These are phyloP conservation scores for Taxawa tesnikishii DNA, from an alignment of 2,329 filamentous ascomycete genomes.

Conservation along the genomic window DNA sequence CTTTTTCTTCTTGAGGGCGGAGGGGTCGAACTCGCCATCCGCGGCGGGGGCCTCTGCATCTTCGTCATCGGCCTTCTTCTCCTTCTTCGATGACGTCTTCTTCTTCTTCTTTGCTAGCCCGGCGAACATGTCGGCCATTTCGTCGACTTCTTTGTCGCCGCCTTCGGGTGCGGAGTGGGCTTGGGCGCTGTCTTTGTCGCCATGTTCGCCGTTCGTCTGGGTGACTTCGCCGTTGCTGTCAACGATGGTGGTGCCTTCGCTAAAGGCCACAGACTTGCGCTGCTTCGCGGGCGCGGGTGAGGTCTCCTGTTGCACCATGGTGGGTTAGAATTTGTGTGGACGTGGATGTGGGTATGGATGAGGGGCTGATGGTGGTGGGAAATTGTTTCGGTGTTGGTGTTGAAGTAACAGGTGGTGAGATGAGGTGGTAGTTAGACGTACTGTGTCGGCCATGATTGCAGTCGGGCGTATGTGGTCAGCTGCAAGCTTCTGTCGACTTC, in stretches of 20 bases:
- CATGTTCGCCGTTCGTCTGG: slow-evolving; percentile 54
- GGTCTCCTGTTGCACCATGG: slow-evolving; percentile 25
- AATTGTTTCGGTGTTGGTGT: too few relatives aligned
- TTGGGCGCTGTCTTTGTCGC: slow-evolving; percentile 69
- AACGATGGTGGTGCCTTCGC: slow-evolving; percentile 75
- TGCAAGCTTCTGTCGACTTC: too few relatives aligned
- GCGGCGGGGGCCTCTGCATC: slow-evolving; percentile 35
- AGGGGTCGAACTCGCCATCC: slow-evolving; percentile 51
- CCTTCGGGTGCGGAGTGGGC: slow-evolving; percentile 48
- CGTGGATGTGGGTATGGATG: too few relatives aligned
- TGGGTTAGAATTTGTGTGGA: too few relatives aligned
- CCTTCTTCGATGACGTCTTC: slow-evolving; percentile 44
- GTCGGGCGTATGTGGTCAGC: too few relatives aligned
- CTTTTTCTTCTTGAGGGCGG: slow-evolving; percentile 75
- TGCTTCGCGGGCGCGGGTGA: slow-evolving; percentile 49
- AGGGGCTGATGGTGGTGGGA: too few relatives aligned
- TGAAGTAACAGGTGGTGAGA: too few relatives aligned
- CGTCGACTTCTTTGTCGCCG: slow-evolving; percentile 35
- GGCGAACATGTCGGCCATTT: slow-evolving; percentile 43
- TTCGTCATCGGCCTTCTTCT: slow-evolving; percentile 31
- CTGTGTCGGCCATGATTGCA: too few relatives aligned
- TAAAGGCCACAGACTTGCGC: slow-evolving; percentile 91
- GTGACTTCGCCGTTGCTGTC: slow-evolving; percentile 80
- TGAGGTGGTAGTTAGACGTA: too few relatives aligned
- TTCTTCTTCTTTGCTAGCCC: slow-evolving; percentile 65